These are phyloP conservation scores for Sapria himalayana DNA, from an alignment of 345 rosid genomes.

Conservation along the genomic window DNA sequence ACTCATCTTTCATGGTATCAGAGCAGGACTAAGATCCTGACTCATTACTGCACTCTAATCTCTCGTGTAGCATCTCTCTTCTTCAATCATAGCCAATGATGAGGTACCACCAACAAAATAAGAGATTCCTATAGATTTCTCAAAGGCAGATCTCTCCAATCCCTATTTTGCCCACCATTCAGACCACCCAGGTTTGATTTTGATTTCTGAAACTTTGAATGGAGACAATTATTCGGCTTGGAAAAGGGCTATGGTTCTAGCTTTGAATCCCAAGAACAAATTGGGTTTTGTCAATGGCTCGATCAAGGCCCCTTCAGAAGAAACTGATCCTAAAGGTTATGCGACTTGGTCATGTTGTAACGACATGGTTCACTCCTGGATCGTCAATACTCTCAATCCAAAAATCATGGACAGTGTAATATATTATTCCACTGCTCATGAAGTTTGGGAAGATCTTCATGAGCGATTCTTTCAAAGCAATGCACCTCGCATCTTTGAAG, in stretches of 20 bases:
- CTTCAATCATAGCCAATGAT: no score
- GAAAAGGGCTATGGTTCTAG: not conserved
- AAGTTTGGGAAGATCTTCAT: not conserved
- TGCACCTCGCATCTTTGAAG: not conserved
- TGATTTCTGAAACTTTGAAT: not conserved
- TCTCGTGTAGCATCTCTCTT: no score
- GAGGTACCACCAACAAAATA: no score
- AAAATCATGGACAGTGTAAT: not conserved
- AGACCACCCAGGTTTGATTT: not conserved
- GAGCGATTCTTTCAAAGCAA: conserved; percentile 4
- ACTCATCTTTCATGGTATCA: no score
- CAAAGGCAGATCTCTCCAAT: not conserved
- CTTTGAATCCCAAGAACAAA: not conserved
- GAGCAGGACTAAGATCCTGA: no score
- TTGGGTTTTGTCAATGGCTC: conserved; percentile 2
- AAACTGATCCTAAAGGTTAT: no score
- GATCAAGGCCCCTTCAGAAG: no score
- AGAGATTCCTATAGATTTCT: no score
- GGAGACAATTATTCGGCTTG: conserved; percentile 1
- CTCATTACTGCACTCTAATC: no score
- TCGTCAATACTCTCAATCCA: conserved; percentile 1
- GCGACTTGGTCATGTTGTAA: not conserved
- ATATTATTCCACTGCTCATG: not conserved
- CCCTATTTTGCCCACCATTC: not conserved
- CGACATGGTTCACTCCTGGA: not conserved